A percentile compares a stretch with the other conserved stretches of the same genome.
Conservation (phyloP, 2,329 filamentous ascomycete species). For the Botrytis porri region DNA sequence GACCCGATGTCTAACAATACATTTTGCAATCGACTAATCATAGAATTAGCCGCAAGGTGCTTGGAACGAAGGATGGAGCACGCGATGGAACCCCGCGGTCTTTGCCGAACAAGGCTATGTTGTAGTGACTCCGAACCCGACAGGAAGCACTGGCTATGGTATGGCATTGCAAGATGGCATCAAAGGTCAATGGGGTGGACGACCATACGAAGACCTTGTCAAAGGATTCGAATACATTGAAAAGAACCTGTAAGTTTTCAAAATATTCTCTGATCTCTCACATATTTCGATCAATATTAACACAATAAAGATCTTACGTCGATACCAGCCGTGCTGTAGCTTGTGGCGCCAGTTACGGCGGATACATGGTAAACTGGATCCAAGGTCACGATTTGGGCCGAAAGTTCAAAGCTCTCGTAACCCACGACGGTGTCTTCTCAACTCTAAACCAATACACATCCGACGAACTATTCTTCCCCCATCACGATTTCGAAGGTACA, state of each 20-base stretch:
- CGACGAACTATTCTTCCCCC: conserved; percentile 68
- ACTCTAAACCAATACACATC: conserved; percentile 62
- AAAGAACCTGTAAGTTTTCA: conserved; percentile 48
- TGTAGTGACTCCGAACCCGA: conserved; percentile 77
- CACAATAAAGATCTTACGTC: conserved; percentile 47
- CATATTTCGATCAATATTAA: neutral
- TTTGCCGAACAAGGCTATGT: conserved; percentile 88
- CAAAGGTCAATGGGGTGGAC: conserved; percentile 76
- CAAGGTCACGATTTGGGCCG: conserved; percentile 81
- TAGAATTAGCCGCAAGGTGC: conserved; percentile 35
- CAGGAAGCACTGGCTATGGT: conserved; percentile 79
- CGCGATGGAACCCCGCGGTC: conserved; percentile 80
- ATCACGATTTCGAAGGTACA: conserved; percentile 62
- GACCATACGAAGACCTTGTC: conserved; percentile 79
- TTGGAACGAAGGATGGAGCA: conserved; percentile 48
- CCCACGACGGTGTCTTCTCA: conserved; percentile 83
- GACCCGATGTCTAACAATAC: neutral
- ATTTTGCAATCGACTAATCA: neutral
- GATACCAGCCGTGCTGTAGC: conserved; percentile 69
- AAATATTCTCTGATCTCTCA: neutral
- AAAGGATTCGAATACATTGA: conserved; percentile 73
- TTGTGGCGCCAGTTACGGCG: conserved; percentile 71
- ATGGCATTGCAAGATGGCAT: conserved; percentile 76
- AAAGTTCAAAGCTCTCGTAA: conserved; percentile 83
- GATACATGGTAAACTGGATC: conserved; percentile 86